phyloP scores from a whole-genome alignment of 2,329 filamentous ascomycete genomes.

The Cercospora sp. region DNA sequence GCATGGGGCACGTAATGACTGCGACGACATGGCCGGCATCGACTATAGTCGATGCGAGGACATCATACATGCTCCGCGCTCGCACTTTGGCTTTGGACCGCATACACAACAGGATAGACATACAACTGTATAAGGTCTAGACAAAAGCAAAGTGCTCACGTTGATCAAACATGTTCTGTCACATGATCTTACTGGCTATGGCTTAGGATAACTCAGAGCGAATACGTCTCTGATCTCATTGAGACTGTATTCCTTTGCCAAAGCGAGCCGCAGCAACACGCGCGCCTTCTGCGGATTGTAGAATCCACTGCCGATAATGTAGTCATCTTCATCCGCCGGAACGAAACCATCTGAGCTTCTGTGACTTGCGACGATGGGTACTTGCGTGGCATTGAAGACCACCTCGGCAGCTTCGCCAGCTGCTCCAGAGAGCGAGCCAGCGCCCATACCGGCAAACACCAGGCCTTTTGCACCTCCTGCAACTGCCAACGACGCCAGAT shows the following conservation, averaged over 20 bases:
- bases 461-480: conserved; percentile 55
- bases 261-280: conserved; percentile 49
- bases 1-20: neutral
- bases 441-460: conserved; percentile 58
- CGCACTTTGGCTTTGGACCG: neutral
- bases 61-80: neutral
- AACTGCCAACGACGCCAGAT: conserved; percentile 52
- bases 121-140: neutral
- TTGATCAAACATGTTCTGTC: neutral
- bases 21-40: neutral
- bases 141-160: neutral
- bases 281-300: conserved; percentile 59
- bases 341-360: conserved; percentile 56
- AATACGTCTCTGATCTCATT: conserved; percentile 49
- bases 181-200: neutral
- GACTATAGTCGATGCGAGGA: neutral
- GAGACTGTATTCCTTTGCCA: conserved; percentile 37
- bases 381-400: conserved; percentile 48
- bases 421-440: conserved; percentile 50
- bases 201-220: conserved; percentile 18
- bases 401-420: conserved; percentile 46
- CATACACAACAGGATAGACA: neutral
- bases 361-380: conserved; percentile 55
- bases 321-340: conserved; percentile 33
- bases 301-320: conserved; percentile 51